phyloP scores from a whole-genome alignment of 1,139 yeast species.

The Meyerozyma carpophila region DNA sequence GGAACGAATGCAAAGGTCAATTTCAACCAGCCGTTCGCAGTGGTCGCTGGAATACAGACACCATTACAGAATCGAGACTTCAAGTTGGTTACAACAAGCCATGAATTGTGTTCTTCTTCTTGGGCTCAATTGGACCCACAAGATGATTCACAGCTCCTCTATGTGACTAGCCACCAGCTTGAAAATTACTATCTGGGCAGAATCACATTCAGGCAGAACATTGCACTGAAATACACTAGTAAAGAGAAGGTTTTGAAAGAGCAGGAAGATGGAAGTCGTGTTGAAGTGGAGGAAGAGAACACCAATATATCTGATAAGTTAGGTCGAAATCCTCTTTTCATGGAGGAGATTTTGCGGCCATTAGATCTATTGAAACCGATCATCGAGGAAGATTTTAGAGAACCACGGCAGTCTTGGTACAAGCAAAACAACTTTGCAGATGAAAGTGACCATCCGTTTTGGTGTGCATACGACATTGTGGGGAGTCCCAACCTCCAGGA shows the following conservation, averaged over 20 bases:
- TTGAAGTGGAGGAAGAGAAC: conserved; percentile 4
- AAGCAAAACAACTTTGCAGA: conserved; percentile 12
- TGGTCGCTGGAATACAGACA: conserved; percentile 28
- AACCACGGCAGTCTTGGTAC: conserved; percentile 25
- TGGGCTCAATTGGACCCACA: conserved; percentile 31
- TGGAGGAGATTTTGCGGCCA: conserved; percentile 20
- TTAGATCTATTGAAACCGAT: conserved; percentile 14
- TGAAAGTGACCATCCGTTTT: conserved; percentile 17
- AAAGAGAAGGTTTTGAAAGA: conserved; percentile 6
- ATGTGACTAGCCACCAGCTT: conserved; percentile 31
- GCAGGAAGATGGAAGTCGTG: conserved; percentile 3
- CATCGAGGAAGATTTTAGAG: conserved; percentile 13
- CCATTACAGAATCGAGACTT: conserved; percentile 19
- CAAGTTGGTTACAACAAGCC: conserved; percentile 16
- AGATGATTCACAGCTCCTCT: conserved; percentile 21
- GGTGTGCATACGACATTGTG: conserved; percentile 34
- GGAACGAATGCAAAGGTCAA: conserved; percentile 18
- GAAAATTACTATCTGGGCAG: conserved; percentile 21
- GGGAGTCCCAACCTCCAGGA: conserved; percentile 14
- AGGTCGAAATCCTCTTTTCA: conserved; percentile 14
- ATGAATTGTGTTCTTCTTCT: conserved; percentile 35
- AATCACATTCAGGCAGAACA: conserved; percentile 9
- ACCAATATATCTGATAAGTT: conserved; percentile 8
- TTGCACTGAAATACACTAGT: conserved; percentile 13
- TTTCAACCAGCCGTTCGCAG: conserved; percentile 24